Evolutionary conservation across 2,329 filamentous ascomycete genomes (phyloP).

Genomic region (Fusarium foetens): DNA sequence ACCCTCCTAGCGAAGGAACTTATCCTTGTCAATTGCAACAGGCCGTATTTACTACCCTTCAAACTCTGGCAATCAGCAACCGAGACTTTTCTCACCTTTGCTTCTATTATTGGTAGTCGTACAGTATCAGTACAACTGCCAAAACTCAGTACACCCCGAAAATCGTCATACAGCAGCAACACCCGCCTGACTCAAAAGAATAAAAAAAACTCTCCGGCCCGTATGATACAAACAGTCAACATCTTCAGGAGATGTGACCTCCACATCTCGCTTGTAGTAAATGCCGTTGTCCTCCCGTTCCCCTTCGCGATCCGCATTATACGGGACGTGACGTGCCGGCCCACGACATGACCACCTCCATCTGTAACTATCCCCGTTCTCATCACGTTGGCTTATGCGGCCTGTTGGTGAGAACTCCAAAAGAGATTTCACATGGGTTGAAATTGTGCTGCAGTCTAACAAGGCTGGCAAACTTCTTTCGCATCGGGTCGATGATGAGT

Average conservation of each 20-base stretch:
- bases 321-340: constrained; percentile 12
- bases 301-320: constrained; percentile 13
- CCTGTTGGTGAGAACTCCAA: not conserved
- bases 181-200: constrained; percentile 13
- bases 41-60: not conserved
- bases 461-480: not conserved
- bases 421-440: too few relatives aligned
- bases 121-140: not conserved
- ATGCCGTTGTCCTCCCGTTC: constrained; percentile 28
- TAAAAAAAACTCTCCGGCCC: constrained; percentile 17
- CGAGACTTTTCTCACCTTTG: not conserved
- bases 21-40: not conserved
- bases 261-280: constrained; percentile 11
- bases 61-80: not conserved
- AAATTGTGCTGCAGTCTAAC: too few relatives aligned
- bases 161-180: constrained; percentile 14
- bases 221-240: not conserved
- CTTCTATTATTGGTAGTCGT: not conserved
- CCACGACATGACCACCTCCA: not conserved
- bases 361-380: constrained; percentile 5
- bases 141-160: constrained; percentile 27
- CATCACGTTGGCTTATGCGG: not conserved
- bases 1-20: not conserved
- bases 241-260: not conserved
- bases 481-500: not conserved